phyloP scores from a whole-genome alignment of 1,284 basidiomycete species.

The Trametes sp. region DNA sequence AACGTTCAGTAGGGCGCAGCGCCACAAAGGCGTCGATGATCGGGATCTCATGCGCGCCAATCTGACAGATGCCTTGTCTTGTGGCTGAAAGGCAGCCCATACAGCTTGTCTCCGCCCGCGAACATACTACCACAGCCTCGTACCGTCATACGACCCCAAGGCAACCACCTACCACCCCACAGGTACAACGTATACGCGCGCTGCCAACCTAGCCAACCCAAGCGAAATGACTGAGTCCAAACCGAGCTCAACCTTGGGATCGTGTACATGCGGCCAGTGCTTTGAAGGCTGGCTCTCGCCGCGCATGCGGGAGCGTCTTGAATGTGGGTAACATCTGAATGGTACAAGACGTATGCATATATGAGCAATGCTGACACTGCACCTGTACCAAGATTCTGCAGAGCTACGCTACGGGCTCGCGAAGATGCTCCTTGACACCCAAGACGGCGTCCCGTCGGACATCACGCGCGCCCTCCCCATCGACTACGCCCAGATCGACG shows the following conservation, averaged over 20 bases:
- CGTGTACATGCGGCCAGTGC: slow-evolving; percentile 28
- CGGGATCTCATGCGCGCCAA: slow-evolving; percentile 1
- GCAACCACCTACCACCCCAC: not conserved
- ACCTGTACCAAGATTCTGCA: slow-evolving; percentile 25
- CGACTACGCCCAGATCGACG: slow-evolving; percentile 29
- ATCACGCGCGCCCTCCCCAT: slow-evolving; percentile 24
- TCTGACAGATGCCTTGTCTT: not conserved
- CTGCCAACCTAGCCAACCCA: not conserved
- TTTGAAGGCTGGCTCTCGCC: slow-evolving; percentile 32
- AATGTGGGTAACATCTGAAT: too few relatives aligned
- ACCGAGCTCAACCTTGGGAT: not conserved
- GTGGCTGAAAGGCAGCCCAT: not conserved
- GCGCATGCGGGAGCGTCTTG: slow-evolving; percentile 30
- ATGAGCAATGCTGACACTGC: too few relatives aligned
- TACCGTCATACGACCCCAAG: too few relatives aligned
- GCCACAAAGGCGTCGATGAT: slow-evolving; percentile 10
- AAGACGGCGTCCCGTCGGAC: slow-evolving; percentile 23
- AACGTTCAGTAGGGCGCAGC: not conserved
- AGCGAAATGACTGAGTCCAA: not conserved
- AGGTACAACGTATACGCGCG: not conserved
- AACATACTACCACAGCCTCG: too few relatives aligned
- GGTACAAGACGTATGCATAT: too few relatives aligned
- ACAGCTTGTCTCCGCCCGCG: not conserved
- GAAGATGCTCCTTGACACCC: slow-evolving; percentile 21
- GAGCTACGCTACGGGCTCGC: slow-evolving; percentile 25